phyloP scores from a whole-genome alignment of 345 rosid species.

The thale cress (Arabidopsis thaliana) region TAIR10.1 NC_003071.7:11570001-11570500 shows the following conservation, averaged over 20 bases:
- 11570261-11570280: constrained; percentile 83
- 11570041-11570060: constrained; percentile 63
- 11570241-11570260: constrained; percentile 88
- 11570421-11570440: neutral
- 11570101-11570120: constrained; percentile 67
- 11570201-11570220: constrained; percentile 72
- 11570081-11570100: constrained; percentile 64
- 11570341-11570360: constrained; percentile 59
- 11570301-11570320: constrained; percentile 87
- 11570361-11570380: neutral
- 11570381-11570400: constrained; percentile 16
- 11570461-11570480: neutral
- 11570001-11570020: constrained; percentile 59
- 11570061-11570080: constrained; percentile 65
- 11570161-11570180: constrained; percentile 77
- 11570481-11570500: neutral
- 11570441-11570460: neutral
- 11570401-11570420: neutral
- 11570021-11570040: constrained; percentile 67
- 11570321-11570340: constrained; percentile 66
- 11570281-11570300: constrained; percentile 92
- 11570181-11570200: constrained; percentile 74
- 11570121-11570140: constrained; percentile 81
- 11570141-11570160: constrained; percentile 80
- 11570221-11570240: constrained; percentile 78